phyloP scores from a whole-genome alignment of 768 basidiomycete species.

The Russula dissimulans region DNA sequence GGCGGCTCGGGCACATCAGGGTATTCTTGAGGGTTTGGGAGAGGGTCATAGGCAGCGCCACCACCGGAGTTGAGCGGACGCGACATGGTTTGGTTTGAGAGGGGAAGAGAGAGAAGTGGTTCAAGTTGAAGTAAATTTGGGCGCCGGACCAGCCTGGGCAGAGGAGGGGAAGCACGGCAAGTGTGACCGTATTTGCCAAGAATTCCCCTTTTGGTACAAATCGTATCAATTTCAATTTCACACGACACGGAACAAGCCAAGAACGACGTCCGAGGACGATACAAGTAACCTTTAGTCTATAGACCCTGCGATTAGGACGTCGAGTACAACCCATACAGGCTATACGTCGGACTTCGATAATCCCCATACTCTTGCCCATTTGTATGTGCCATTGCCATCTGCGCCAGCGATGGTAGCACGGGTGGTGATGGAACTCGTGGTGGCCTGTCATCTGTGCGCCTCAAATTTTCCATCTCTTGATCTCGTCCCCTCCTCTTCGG shows the following conservation, averaged over 20 bases:
- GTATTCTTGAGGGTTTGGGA: slow-evolving; percentile 13
- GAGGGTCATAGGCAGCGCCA: slow-evolving; percentile 16
- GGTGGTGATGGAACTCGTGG: slow-evolving; percentile 78
- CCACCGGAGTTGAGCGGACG: not conserved
- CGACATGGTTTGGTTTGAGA: slow-evolving; percentile 6
- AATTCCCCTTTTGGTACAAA: slow-evolving; percentile 8
- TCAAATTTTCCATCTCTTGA: slow-evolving; percentile 27
- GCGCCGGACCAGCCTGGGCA: too few relatives aligned
- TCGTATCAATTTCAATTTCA: not conserved
- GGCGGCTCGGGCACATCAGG: not conserved
- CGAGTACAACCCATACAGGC: slow-evolving; percentile 67
- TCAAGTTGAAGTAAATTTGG: too few relatives aligned
- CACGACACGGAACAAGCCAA: too few relatives aligned
- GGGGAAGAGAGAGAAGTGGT: not conserved
- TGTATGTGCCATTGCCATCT: slow-evolving; percentile 63
- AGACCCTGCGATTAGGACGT: too few relatives aligned
- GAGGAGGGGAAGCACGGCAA: too few relatives aligned
- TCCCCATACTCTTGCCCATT: slow-evolving; percentile 54
- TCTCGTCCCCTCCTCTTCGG: slow-evolving; percentile 3
- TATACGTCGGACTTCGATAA: slow-evolving; percentile 76
- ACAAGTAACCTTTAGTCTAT: too few relatives aligned
- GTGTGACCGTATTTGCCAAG: not conserved
- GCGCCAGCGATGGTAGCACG: slow-evolving; percentile 59
- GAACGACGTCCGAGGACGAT: too few relatives aligned
- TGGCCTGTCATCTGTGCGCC: slow-evolving; percentile 46